phyloP scores from a whole-genome alignment of 208 protist genomes.

The Tritrichomonas musculus region DNA sequence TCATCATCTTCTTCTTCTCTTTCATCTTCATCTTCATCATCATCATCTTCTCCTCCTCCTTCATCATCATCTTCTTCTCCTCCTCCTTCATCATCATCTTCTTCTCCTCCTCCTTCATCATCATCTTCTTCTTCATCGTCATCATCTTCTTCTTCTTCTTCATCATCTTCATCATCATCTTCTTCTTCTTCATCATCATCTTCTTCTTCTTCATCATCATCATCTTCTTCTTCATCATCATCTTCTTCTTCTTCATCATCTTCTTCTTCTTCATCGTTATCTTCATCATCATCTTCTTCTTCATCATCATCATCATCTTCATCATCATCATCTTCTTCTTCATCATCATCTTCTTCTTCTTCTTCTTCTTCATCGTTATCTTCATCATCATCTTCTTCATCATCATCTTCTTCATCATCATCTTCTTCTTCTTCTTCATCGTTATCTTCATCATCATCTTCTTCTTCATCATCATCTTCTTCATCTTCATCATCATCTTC shows the following conservation, averaged over 20 bases:
- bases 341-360: neutral
- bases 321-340: neutral
- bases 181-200: neutral
- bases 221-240: too few species aligned
- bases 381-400: too few species aligned
- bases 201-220: neutral
- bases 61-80: neutral
- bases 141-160: neutral
- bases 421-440: too few species aligned
- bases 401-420: too few species aligned
- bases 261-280: too few species aligned
- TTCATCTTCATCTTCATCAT: too few species aligned
- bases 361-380: too few species aligned
- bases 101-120: neutral
- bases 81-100: neutral
- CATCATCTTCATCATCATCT: neutral
- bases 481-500: too few species aligned
- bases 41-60: slow-evolving; percentile 9
- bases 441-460: too few species aligned
- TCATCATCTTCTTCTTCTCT: too few species aligned
- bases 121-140: neutral
- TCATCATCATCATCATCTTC: neutral
- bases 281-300: neutral
- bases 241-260: too few species aligned
- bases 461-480: too few species aligned